These are phyloP conservation scores for Suillus luteus DNA, from an alignment of 768 basidiomycete species.

Conservation along the genomic window DNA sequence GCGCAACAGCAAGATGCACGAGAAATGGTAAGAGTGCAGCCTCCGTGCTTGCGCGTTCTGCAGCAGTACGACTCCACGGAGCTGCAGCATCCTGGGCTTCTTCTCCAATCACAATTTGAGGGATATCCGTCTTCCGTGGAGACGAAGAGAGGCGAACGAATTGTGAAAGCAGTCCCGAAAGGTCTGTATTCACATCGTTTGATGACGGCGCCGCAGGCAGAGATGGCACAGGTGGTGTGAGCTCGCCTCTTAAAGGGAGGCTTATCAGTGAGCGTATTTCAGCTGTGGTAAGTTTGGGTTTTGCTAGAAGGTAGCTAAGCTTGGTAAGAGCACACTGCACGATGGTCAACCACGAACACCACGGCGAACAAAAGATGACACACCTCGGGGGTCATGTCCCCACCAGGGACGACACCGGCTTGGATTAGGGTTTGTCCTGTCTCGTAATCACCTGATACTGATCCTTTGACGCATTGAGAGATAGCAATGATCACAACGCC, in stretches of 20 bases:
- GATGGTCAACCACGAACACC: conserved; percentile 9
- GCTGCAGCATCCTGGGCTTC: conserved; percentile 49
- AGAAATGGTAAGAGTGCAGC: conserved; percentile 74
- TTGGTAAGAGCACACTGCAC: conserved; percentile 85
- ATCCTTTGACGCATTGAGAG: conserved; percentile 85
- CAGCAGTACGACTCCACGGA: conserved; percentile 78
- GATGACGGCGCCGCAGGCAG: conserved; percentile 43
- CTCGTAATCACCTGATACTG: conserved; percentile 83
- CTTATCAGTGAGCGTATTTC: conserved; percentile 77
- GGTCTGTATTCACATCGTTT: conserved; percentile 55
- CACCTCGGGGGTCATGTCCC: conserved; percentile 97
- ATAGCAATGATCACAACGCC: conserved; percentile 91
- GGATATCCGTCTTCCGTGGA: conserved; percentile 34
- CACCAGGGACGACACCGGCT: conserved; percentile 80
- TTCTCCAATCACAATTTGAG: conserved; percentile 42
- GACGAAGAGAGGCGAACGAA: conserved; percentile 63
- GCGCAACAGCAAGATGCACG: conserved; percentile 76
- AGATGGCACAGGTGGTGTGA: conserved; percentile 57
- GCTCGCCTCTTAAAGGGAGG: conserved; percentile 85
- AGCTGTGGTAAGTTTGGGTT: conserved; percentile 67
- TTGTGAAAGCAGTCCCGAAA: conserved; percentile 67
- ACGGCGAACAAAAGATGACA: conserved; percentile 10
- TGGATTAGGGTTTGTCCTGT: conserved; percentile 70
- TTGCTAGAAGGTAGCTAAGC: conserved; percentile 86
- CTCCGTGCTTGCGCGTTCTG: conserved; percentile 71